Base-by-base conservation (phyloP, 768 basidiomycete species). In the Albatrellus ellisii region DNA sequence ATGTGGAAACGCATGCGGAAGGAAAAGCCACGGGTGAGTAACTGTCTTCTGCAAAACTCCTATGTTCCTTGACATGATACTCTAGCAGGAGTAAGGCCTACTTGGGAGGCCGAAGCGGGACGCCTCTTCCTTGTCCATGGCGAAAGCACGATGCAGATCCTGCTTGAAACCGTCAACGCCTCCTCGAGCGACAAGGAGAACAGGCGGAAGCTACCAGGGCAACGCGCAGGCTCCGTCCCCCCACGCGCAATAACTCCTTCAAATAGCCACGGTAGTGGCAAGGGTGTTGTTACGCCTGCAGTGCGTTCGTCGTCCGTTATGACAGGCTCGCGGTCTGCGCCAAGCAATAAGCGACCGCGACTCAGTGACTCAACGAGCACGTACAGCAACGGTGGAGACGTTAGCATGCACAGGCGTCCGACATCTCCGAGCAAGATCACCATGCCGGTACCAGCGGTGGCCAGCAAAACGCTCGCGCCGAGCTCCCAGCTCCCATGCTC, bases 1-100 rank as follows among this genome's bases (percentile, higher is more conserved):
- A 88, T 94, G 81, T 72, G 94, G 41, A 98, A 97, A 59, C 69
- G 92, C 21, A 89, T 99, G 10, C 70, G 70, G 43, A 85, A 86
- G 56, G 83, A 94, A 63, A 97, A 95, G 55, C 94, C 94, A 20
- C 73, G 84, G 56, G 94, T 94, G 56, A 48, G 79, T 63, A 37
- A 39, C 18, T 34, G 29, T 28, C 26, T 27, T 36, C 17, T 9
- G 11, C 28, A 17, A n/a, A n/a, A n/a, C n/a, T n/a, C n/a, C n/a
- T n/a, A n/a, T n/a, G n/a, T n/a, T 7, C 8, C n/a, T 6, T 24
- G 12, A 22, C 15, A 12, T 12, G 21, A 35, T 34, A 25, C 26
- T 6, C 10, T 50, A 97, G 92, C 70, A 97, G 45, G 91, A 97
- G 61, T 77, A 80, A 56, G 90, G 97, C 46, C 69, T 99, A 2